These are phyloP conservation scores for Agaricus blazei DNA, from an alignment of 768 basidiomycete genomes.

Conservation along the genomic window DNA sequence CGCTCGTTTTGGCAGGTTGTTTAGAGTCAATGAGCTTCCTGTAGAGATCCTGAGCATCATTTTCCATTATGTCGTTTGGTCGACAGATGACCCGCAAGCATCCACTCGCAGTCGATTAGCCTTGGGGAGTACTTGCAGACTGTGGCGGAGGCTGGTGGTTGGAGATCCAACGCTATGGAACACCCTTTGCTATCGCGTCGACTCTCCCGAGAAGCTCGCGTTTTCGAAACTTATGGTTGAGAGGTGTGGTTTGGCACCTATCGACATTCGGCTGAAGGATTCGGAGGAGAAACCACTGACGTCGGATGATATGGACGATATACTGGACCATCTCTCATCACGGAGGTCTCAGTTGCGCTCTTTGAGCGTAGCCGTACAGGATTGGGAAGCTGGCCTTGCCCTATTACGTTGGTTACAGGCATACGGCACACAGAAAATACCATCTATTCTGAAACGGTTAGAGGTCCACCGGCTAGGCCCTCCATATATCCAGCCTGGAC, in stretches of 20 bases:
- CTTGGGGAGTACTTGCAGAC: slow-evolving; percentile 55
- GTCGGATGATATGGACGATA: slow-evolving; percentile 32
- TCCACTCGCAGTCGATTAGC: slow-evolving; percentile 36
- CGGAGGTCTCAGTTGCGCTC: slow-evolving; percentile 56
- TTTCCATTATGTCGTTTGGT: slow-evolving; percentile 57
- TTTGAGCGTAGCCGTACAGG: slow-evolving; percentile 51
- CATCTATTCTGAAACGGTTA: slow-evolving; percentile 51
- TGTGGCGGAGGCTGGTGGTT: slow-evolving; percentile 47
- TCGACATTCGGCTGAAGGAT: slow-evolving; percentile 62
- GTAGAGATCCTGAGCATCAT: slow-evolving; percentile 62
- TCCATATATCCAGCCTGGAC: slow-evolving; percentile 40
- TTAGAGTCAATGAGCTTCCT: slow-evolving; percentile 60
- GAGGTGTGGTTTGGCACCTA: slow-evolving; percentile 45
- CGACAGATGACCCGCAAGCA: slow-evolving; percentile 27
- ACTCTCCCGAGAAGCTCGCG: slow-evolving; percentile 27
- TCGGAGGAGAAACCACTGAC: slow-evolving; percentile 29
- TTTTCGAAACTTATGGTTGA: slow-evolving; percentile 55
- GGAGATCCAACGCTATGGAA: slow-evolving; percentile 55
- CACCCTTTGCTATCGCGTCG: slow-evolving; percentile 55
- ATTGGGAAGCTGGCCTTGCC: slow-evolving; percentile 48
- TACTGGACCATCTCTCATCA: slow-evolving; percentile 47
- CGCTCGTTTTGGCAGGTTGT: slow-evolving; percentile 30
- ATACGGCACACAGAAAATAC: slow-evolving; percentile 25
- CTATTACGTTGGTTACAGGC: slow-evolving; percentile 45
- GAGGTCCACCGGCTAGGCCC: slow-evolving; percentile 58